Evolutionary conservation across 2,329 filamentous ascomycete species (phyloP), one percentile per base, ranked within the genome.

Genomic region (Cytospora paraplurivora): DNA sequence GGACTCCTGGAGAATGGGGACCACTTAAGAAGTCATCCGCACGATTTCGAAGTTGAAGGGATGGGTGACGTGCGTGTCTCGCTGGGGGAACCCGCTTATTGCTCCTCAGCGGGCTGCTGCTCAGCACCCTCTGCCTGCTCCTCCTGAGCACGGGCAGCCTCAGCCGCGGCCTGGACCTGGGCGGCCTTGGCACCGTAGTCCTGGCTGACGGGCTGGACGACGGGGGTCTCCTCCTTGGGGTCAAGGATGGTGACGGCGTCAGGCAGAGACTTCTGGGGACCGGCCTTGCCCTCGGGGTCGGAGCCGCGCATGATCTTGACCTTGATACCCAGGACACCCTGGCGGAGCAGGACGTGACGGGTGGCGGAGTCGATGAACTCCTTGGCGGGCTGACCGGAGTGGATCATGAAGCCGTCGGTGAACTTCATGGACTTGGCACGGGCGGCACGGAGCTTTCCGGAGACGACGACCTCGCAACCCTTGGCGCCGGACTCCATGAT

Each of bases 391-490:
- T 99, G 95, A 84, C 95, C 95, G 77, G 95, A 99, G 92, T 99
- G 95, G 85, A 99, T 99, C 95, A 99, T 99, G 92, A 99, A 99
- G 80, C 95, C 95, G 82, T 99, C 93, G 82, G 95, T 99, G 90
- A 99, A 99, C 90, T 99, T 99, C 95, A 99, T 99, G 85, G 88
- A 92, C 92, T 99, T 99, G 83, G 95, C 95, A 87, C 95, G 93
- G 77, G 95, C 95, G 81, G 95, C 95, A 78, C 95, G 90, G 75
- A 99, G 91, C 90, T 99, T 99, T 82, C 95, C 95, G 74, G 93
- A 97, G 73, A 99, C 95, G 78, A 99, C 95, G 72, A 99, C 95
- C 86, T 99, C 95, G 81, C 95, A 99, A 82, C 95, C 95, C 91
- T 99, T 99, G 82, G 95, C 95, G 78, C 95, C 95, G 74, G 87